Conservation (phyloP, 129 eudicot species). For the Tanacetum coccineum region DNA sequence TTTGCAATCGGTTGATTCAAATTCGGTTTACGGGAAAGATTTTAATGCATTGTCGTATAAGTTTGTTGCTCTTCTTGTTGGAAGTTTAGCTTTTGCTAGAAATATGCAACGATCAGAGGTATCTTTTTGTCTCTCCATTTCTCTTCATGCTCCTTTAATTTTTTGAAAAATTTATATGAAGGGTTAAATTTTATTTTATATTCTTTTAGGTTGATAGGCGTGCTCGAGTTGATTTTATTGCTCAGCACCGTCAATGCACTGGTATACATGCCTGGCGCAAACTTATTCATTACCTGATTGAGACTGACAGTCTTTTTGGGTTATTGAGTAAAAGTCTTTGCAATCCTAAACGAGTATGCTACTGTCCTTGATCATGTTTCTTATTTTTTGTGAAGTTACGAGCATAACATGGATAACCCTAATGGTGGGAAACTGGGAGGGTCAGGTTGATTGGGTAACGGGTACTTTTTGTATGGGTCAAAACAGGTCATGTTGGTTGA, state of each 20-base stretch:
- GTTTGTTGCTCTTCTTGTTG: constrained; percentile 86
- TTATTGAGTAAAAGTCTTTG: constrained; percentile 49
- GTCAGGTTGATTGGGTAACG: not conserved
- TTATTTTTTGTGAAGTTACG: not conserved
- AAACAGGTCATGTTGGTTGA: not conserved
- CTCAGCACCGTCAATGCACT: constrained; percentile 51
- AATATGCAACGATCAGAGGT: constrained; percentile 97
- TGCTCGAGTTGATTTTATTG: constrained; percentile 57
- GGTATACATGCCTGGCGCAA: constrained; percentile 94
- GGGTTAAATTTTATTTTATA: not conserved
- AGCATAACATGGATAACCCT: not conserved
- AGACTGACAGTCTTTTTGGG: constrained; percentile 77
- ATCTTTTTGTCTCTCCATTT: constrained; percentile 4
- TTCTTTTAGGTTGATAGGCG: constrained; percentile 72
- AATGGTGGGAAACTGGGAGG: not conserved
- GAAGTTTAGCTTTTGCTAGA: constrained; percentile 89
- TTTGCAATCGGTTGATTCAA: constrained; percentile 79
- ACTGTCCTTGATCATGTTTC: constrained; percentile 19
- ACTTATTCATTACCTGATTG: constrained; percentile 72
- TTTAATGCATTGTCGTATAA: constrained; percentile 81
- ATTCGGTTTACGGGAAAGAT: constrained; percentile 77
- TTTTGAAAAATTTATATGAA: not conserved
- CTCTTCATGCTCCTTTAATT: not conserved
- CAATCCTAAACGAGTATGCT: constrained; percentile 62
- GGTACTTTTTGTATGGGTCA: not conserved